Percentiles rank a stretch among this genome's conserved stretches.
phyloP scores from a whole-genome alignment of 345 rosid genomes.

The Hibiscus syriacus region DNA sequence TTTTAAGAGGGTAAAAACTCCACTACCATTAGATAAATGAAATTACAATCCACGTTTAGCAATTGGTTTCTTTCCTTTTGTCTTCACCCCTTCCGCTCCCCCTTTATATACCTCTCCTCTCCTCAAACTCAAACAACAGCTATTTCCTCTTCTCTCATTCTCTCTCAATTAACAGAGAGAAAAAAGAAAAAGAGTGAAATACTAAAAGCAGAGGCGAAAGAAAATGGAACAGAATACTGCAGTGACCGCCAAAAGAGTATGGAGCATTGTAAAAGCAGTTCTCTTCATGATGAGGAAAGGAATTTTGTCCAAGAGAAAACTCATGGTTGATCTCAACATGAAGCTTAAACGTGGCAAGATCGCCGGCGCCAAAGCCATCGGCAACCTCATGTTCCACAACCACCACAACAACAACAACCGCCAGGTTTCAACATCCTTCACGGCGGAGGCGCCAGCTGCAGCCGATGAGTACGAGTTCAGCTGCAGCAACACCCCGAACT shows the following conservation, averaged over 20 bases:
- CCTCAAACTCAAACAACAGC: constrained; percentile 20
- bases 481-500: constrained; percentile 79
- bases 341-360: constrained; percentile 77
- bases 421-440: constrained; percentile 6
- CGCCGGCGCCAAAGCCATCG: constrained; percentile 46
- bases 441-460: background rate
- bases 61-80: too few species aligned
- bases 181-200: too few species aligned
- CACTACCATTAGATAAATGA: too few species aligned
- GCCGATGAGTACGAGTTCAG: constrained; percentile 79
- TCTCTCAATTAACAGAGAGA: background rate
- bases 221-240: constrained; percentile 38
- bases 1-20: too few species aligned
- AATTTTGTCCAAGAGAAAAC: constrained; percentile 43
- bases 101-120: constrained; percentile 35
- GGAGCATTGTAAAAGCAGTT: constrained; percentile 53
- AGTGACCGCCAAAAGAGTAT: constrained; percentile 44
- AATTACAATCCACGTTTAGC: too few species aligned
- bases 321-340: constrained; percentile 61
- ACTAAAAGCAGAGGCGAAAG: background rate
- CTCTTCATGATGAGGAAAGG: constrained; percentile 69
- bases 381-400: constrained; percentile 56
- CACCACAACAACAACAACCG: constrained; percentile 31
- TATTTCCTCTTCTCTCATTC: background rate
- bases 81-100: background rate